phyloP scores from a whole-genome alignment of 2,329 filamentous ascomycete species.

The Colletotrichum tropicale region DNA sequence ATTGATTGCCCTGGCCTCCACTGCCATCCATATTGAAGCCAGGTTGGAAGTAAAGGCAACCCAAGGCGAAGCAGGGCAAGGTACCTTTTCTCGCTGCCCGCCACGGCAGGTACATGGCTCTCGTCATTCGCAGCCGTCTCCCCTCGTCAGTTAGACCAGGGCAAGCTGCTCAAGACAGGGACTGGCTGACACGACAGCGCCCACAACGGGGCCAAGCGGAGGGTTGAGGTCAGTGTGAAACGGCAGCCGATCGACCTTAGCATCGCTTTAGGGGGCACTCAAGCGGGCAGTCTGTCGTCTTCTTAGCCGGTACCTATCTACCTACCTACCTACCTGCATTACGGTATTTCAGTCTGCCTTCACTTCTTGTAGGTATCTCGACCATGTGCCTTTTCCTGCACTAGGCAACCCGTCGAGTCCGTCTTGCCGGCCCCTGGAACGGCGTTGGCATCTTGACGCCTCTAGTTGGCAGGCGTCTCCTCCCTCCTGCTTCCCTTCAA shows the following conservation, averaged over 20 bases:
- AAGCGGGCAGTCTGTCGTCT: not conserved
- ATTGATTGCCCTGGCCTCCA: not conserved
- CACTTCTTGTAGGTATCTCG: not conserved
- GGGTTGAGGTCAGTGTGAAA: constrained; percentile 18
- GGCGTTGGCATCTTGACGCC: not conserved
- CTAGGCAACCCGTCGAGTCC: not conserved
- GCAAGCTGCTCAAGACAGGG: not conserved
- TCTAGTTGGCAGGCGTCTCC: not conserved
- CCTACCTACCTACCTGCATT: not conserved
- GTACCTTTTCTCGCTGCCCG: not conserved
- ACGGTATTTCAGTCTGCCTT: not conserved
- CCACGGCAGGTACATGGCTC: not conserved
- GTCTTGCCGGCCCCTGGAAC: not conserved
- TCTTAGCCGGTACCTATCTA: not conserved
- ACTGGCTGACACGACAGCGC: constrained; percentile 16
- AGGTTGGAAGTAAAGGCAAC: not conserved
- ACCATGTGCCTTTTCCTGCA: not conserved
- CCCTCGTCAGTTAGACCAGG: not conserved
- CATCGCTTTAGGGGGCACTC: not conserved
- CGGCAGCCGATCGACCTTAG: constrained; percentile 16
- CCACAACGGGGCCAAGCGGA: constrained; percentile 16
- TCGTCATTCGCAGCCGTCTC: not conserved
- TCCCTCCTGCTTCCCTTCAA: not conserved
- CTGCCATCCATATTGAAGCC: not conserved
- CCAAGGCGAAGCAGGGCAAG: not conserved